Base-by-base conservation (phyloP, 305 asterid genomes). In the Euphrasia arctica region DNA sequence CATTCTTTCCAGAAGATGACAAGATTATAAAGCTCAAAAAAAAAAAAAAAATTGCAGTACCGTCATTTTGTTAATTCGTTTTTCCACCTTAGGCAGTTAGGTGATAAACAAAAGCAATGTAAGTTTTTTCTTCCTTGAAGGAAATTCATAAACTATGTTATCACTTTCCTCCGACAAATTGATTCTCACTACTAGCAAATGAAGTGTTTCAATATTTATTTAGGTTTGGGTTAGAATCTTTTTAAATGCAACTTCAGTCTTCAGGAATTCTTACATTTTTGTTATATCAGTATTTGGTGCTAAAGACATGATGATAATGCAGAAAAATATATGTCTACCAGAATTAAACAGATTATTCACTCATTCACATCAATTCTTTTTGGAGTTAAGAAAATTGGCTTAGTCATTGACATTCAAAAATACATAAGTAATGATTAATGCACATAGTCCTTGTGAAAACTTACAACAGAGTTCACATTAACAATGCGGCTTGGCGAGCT, bases 401-500 rank as follows among this genome's bases (percentile, higher is more conserved):
- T 50, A 50, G 55, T 50, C 15, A 12, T 9, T 47, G 51, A 45
- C 13, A n/a, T 45, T 10, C 2, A 10, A 10, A 25, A 45, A 55
- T n/a, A 58, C 25, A 64, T 43, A 54, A 42, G 68, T 54, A 65
- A 62, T 51, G 61, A 41, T 68, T 39, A 64, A 62, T 50, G 58
- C 45, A 63, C 3, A 63, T n/a, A 55, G 42, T 57, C 52, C 56
- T 32, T 59, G 70, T 12, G 62, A 71, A 60, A 88, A 18, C 95
- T 90, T 83, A 93, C 99, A 39, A 80, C 31, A 58, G 99, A 90
- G 74, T 90, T 90, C 79, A 90, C 89, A 74, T 93, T 93, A 60
- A 90, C 75, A 65, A 93, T 85, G 75, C 95, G 93, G 78, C 99
- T 88, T 12, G 99, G 95, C n/a, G 97, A 93, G 77, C 97, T 88